phyloP scores from a whole-genome alignment of 2,329 filamentous ascomycete genomes.

The Macrophomina tecta region DNA sequence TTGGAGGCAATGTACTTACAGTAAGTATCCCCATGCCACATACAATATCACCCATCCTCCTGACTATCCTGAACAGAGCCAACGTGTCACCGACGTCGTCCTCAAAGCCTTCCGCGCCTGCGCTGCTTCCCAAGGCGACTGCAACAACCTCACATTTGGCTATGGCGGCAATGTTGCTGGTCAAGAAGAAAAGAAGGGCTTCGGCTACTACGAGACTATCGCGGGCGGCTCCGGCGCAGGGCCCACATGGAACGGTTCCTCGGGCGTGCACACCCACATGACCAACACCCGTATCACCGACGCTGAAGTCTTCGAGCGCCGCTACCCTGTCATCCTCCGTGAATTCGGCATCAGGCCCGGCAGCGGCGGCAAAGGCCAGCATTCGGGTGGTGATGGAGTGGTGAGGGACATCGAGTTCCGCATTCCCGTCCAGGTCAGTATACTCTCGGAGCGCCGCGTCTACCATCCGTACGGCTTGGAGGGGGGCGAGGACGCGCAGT shows the following conservation, averaged over 20 bases:
- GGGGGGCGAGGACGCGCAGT: slow-evolving; percentile 78
- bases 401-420: slow-evolving; percentile 82
- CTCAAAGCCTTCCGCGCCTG: slow-evolving; percentile 80
- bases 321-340: slow-evolving; percentile 76
- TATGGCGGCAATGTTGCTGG: slow-evolving; percentile 71
- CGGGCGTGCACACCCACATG: slow-evolving; percentile 83
- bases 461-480: slow-evolving; percentile 81
- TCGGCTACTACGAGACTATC: slow-evolving; percentile 88
- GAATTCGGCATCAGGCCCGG: slow-evolving; percentile 70
- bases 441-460: slow-evolving; percentile 77
- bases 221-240: slow-evolving; percentile 78
- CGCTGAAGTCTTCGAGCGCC: slow-evolving; percentile 76
- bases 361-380: slow-evolving; percentile 69
- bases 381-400: slow-evolving; percentile 77
- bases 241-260: slow-evolving; percentile 73
- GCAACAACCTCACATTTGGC: slow-evolving; percentile 85
- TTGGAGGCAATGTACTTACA: slow-evolving; percentile 83
- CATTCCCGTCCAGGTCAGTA: slow-evolving; percentile 77
- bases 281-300: slow-evolving; percentile 87
- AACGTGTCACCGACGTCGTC: slow-evolving; percentile 83
- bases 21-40: background rate
- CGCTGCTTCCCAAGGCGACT: slow-evolving; percentile 79
- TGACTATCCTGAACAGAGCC: slow-evolving; percentile 50
- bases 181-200: slow-evolving; percentile 70
- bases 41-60: background rate